A percentile compares a stretch with the other conserved stretches of the same genome.
Conservation (phyloP, 495 filamentous ascomycete genomes). For the Aspergillus avenaceus region DNA sequence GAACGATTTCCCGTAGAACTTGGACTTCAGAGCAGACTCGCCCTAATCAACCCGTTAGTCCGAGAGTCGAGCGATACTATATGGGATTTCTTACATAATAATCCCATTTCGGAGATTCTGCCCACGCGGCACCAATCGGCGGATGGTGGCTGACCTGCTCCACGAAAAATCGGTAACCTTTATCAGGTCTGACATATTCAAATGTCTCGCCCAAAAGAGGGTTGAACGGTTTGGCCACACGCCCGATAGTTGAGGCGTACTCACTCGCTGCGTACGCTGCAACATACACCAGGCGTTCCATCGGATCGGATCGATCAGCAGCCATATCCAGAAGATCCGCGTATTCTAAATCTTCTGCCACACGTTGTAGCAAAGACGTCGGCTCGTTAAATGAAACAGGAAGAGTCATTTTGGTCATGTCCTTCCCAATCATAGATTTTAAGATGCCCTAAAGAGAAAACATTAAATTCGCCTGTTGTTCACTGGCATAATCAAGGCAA, state of each 20-base stretch:
- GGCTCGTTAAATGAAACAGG: slow-evolving; percentile 99
- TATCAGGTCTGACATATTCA: slow-evolving; percentile 92
- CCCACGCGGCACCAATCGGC: slow-evolving; percentile 89
- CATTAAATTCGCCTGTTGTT: slow-evolving; percentile 20
- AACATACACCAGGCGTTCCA: slow-evolving; percentile 94
- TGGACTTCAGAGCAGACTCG: slow-evolving; percentile 93
- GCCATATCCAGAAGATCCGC: slow-evolving; percentile 88
- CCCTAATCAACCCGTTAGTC: slow-evolving; percentile 44
- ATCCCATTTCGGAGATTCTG: slow-evolving; percentile 90
- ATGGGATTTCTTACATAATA: slow-evolving; percentile 62
- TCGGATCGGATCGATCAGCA: slow-evolving; percentile 77
- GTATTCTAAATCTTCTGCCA: slow-evolving; percentile 97
- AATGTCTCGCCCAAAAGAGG: slow-evolving; percentile 94
- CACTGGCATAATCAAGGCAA: background rate
- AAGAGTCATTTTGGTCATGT: slow-evolving; percentile 99
- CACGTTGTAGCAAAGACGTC: slow-evolving; percentile 92
- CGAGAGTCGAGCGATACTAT: too few species aligned
- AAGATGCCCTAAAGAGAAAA: slow-evolving; percentile 70
- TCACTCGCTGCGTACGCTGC: slow-evolving; percentile 93
- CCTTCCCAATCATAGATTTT: slow-evolving; percentile 99
- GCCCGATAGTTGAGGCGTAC: slow-evolving; percentile 93
- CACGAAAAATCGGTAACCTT: slow-evolving; percentile 95
- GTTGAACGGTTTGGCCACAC: slow-evolving; percentile 97
- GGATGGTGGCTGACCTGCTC: slow-evolving; percentile 99
- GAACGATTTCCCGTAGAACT: slow-evolving; percentile 96